These are phyloP conservation scores for Penicillium cinerascens DNA, from an alignment of 495 filamentous ascomycete genomes.

Conservation along the genomic window DNA sequence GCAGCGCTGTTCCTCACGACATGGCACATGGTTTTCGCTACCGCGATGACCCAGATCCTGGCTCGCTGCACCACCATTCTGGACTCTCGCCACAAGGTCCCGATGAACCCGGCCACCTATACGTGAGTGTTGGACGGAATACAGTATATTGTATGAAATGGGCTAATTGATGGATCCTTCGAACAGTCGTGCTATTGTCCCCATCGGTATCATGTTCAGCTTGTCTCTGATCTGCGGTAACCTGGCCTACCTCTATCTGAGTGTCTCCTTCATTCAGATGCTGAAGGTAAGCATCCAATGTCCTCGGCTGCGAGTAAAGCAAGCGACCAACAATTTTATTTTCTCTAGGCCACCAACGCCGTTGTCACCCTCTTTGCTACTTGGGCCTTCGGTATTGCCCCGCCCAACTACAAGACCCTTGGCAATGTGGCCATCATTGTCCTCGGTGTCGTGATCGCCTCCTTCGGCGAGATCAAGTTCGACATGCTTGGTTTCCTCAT, in stretches of 20 bases:
- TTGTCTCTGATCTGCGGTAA: conserved; percentile 89
- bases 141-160: not conserved
- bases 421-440: conserved; percentile 82
- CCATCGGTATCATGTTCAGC: conserved; percentile 86
- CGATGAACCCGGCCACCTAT: conserved; percentile 82
- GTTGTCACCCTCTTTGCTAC: conserved; percentile 78
- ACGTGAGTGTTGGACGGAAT: conserved; percentile 39
- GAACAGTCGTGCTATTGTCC: conserved; percentile 67
- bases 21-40: conserved; percentile 84
- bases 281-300: conserved; percentile 59
- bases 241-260: conserved; percentile 82
- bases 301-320: not conserved
- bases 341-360: conserved; percentile 71
- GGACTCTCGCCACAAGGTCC: conserved; percentile 79
- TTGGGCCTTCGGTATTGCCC: conserved; percentile 71
- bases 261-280: conserved; percentile 93
- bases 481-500: conserved; percentile 76
- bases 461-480: conserved; percentile 85
- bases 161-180: not conserved
- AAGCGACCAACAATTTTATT: not conserved
- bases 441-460: conserved; percentile 79
- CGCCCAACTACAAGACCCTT: conserved; percentile 67
- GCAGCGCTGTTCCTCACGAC: conserved; percentile 72
- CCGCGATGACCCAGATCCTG: conserved; percentile 79
- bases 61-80: conserved; percentile 75